Conservation (phyloP, 495 filamentous ascomycete genomes). For the Podospora pseudoanserina region DNA sequence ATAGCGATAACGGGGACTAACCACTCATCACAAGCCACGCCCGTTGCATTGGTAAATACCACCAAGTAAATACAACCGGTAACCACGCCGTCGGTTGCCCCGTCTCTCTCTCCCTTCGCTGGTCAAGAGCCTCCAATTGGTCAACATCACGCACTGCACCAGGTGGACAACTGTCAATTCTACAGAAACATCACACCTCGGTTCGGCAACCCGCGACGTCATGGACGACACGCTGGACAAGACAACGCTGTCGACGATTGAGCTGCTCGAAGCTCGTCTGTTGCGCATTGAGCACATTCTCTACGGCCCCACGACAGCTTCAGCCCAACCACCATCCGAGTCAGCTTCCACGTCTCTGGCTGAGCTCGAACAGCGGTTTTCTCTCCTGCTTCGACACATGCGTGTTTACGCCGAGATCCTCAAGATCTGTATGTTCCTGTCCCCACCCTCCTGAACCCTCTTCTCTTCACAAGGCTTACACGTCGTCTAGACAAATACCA, state of each 20-base stretch:
- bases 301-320: conserved; percentile 48
- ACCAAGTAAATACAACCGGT: neutral
- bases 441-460: neutral
- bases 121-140: neutral
- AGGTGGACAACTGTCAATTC: neutral
- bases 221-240: conserved; percentile 51
- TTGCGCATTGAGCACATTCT: conserved; percentile 70
- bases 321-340: conserved; percentile 37
- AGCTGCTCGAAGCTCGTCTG: conserved; percentile 73
- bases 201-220: conserved; percentile 11
- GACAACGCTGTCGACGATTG: conserved; percentile 61
- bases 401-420: conserved; percentile 48
- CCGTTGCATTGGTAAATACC: conserved; percentile 3
- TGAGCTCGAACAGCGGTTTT: conserved; percentile 58
- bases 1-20: neutral
- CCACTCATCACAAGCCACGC: conserved; percentile 7
- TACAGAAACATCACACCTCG: neutral
- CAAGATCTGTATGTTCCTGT: conserved; percentile 42
- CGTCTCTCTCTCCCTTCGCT: neutral
- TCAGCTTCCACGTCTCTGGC: conserved; percentile 54
- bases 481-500: conserved; percentile 39
- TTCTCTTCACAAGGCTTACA: conserved; percentile 12
- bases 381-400: conserved; percentile 34
- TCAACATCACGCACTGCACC: neutral
- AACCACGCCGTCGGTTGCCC: neutral